Evolutionary conservation across 805 yeast species (phyloP).

Genomic region (Ogataea nonfermentans): DNA sequence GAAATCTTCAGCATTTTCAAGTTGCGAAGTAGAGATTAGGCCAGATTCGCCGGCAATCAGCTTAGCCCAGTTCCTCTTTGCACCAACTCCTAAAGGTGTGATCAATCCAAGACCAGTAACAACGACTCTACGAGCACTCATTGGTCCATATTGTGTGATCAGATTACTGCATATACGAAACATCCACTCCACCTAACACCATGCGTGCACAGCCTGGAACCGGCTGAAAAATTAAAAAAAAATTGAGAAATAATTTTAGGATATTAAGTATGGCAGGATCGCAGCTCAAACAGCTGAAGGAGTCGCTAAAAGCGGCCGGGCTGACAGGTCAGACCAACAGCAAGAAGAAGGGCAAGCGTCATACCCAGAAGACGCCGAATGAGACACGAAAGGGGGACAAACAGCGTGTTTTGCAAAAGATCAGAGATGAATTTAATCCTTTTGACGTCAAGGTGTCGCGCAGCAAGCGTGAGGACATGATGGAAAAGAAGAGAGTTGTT

Average conservation of each 20-base stretch:
- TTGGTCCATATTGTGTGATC: slow-evolving; percentile 1
- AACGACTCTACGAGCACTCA: slow-evolving; percentile 59
- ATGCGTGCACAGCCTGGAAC: slow-evolving; percentile 5
- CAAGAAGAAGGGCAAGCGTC: slow-evolving; percentile 52
- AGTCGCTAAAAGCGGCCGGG: slow-evolving; percentile 72
- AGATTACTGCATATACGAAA: not conserved
- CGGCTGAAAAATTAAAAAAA: slow-evolving; percentile 2
- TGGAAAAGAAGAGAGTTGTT: slow-evolving; percentile 46
- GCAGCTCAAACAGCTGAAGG: slow-evolving; percentile 80
- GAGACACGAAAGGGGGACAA: slow-evolving; percentile 72
- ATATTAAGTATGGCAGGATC: slow-evolving; percentile 62
- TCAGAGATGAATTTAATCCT: slow-evolving; percentile 84
- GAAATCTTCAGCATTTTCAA: slow-evolving; percentile 45
- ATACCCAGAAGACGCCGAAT: slow-evolving; percentile 50
- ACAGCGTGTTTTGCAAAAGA: slow-evolving; percentile 50
- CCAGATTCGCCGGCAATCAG: slow-evolving; percentile 57
- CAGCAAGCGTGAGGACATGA: slow-evolving; percentile 54
- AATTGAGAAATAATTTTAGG: slow-evolving; percentile 2
- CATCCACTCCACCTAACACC: not conserved
- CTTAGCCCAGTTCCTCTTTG: slow-evolving; percentile 49
- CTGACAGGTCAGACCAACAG: slow-evolving; percentile 81
- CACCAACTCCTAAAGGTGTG: slow-evolving; percentile 82
- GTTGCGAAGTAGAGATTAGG: slow-evolving; percentile 49
- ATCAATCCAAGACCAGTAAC: slow-evolving; percentile 89
- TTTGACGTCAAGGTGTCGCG: slow-evolving; percentile 77